Evolutionary conservation across 345 rosid species (phyloP), one percentile per base, ranked within the genome.

Genomic region (Pelargonium nanum): DNA sequence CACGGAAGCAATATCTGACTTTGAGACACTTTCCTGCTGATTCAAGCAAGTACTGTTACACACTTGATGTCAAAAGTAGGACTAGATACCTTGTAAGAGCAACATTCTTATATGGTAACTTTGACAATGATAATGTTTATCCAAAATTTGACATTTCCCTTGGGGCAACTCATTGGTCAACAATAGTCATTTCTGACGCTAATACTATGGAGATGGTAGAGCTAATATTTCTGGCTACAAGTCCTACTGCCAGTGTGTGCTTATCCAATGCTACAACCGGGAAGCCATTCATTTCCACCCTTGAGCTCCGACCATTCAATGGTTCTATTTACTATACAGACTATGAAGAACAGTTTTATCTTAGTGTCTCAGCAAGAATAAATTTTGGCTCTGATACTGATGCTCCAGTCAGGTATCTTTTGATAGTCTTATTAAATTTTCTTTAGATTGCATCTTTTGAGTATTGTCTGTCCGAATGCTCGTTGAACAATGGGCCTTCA

Each of bases 241-340:
- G 68, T 75, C 77, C 92, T 62, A 78, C 73, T 13, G 61, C 90
- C 44, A 83, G 90, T 22, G 86, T 94, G 64, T 94, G 99, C 72
- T 75, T 94, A 68, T 94, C 99, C 3, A 90, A 90, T 70, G 99
- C 99, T 48, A 94, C 97, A 13, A 90, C 97, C 0, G 96, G 99
- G 13, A 85, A 82, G 78, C 99, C 97, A 26, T 94, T 94, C 81
- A 86, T 94, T 69, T 94, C 99, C 24, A 90, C 97, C 24, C 92
- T 94, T 64, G 99, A 94, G 88, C 91, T 94, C 44, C 90, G 99
- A 22, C 95, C 86, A 66, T 77, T 94, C 81, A 88, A 86, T 58
- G 99, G 96, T 65, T 90, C 95, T 3, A 73, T 85, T 72, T 94
- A 94, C 70, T 56, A 19, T n/a, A 90, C 95, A 1, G 65, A 26